Conservation (phyloP, 2,329 filamentous ascomycete species). For the Thelonectria discophora region DNA sequence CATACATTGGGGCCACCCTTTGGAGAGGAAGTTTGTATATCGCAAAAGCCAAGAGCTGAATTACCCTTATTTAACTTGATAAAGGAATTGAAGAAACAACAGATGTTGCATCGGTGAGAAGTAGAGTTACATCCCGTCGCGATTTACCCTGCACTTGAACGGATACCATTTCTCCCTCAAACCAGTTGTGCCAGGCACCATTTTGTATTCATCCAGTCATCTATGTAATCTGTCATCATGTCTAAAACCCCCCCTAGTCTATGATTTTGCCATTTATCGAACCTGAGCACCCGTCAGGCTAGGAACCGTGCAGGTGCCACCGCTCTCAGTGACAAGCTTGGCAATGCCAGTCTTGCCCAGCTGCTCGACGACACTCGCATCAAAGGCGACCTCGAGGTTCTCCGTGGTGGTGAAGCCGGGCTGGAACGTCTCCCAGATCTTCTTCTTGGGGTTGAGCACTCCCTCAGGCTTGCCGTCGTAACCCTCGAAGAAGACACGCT, state of each 20-base stretch:
- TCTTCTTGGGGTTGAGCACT: constrained; percentile 98
- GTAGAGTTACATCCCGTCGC: neutral
- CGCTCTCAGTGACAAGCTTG: constrained; percentile 78
- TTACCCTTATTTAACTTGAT: too few relatives aligned
- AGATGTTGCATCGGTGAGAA: neutral
- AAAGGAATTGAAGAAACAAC: neutral
- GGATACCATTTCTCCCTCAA: neutral
- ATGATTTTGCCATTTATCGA: constrained; percentile 63
- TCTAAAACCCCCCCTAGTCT: neutral
- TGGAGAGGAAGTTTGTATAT: too few relatives aligned
- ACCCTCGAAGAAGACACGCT: constrained; percentile 91
- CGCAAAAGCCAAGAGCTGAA: too few relatives aligned
- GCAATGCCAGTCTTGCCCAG: constrained; percentile 74
- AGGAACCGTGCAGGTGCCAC: constrained; percentile 84
- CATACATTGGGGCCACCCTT: too few relatives aligned
- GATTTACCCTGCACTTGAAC: neutral
- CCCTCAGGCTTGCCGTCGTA: constrained; percentile 94
- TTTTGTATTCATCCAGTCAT: constrained; percentile 19
- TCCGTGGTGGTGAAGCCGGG: constrained; percentile 94
- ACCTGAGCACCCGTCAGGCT: constrained; percentile 83
- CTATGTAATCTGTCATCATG: neutral
- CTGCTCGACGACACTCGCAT: constrained; percentile 79
- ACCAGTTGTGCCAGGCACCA: constrained; percentile 5
- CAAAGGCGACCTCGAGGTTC: constrained; percentile 83
- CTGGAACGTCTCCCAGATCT: constrained; percentile 97